These are phyloP conservation scores for Asterophora parasitica DNA, from an alignment of 768 basidiomycete genomes.

Conservation along the genomic window DNA sequence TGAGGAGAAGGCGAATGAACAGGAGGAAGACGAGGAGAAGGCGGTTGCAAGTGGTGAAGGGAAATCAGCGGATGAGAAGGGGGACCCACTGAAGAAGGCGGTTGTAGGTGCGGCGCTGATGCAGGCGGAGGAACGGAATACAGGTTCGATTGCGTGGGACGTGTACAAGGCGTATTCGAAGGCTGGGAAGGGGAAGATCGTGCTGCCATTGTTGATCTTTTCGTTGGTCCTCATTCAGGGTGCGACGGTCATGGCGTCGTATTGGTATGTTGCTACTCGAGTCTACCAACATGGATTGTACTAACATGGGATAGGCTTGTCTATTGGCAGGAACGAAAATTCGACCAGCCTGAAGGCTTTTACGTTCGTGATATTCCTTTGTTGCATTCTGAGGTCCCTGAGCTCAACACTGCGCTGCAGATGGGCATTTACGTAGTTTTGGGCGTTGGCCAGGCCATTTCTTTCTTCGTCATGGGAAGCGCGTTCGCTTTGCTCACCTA, in stretches of 20 bases:
- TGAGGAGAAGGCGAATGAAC: conserved; percentile 39
- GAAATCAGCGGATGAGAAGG: conserved; percentile 30
- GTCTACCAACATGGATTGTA: neutral
- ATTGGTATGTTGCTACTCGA: conserved; percentile 50
- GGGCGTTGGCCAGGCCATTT: conserved; percentile 65
- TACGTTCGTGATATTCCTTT: conserved; percentile 46
- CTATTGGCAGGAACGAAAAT: conserved; percentile 77
- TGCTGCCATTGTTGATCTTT: conserved; percentile 61
- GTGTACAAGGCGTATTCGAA: conserved; percentile 60
- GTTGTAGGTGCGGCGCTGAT: conserved; percentile 54
- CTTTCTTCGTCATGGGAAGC: conserved; percentile 64
- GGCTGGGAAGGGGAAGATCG: conserved; percentile 62
- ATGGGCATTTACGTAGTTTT: conserved; percentile 80
- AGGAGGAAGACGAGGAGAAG: conserved; percentile 38
- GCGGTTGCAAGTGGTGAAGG: conserved; percentile 19
- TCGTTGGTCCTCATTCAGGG: conserved; percentile 66
- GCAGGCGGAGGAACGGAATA: conserved; percentile 81
- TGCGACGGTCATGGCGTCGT: conserved; percentile 64
- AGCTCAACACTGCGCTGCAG: conserved; percentile 29
- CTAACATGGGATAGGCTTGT: conserved; percentile 49
- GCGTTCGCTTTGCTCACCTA: conserved; percentile 65
- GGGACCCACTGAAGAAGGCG: conserved; percentile 31
- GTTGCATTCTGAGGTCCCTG: too few relatives aligned
- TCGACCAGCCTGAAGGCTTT: conserved; percentile 55
- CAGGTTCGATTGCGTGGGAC: conserved; percentile 55